phyloP scores from a whole-genome alignment of 495 filamentous ascomycete genomes.

The Penicillium lividum region DNA sequence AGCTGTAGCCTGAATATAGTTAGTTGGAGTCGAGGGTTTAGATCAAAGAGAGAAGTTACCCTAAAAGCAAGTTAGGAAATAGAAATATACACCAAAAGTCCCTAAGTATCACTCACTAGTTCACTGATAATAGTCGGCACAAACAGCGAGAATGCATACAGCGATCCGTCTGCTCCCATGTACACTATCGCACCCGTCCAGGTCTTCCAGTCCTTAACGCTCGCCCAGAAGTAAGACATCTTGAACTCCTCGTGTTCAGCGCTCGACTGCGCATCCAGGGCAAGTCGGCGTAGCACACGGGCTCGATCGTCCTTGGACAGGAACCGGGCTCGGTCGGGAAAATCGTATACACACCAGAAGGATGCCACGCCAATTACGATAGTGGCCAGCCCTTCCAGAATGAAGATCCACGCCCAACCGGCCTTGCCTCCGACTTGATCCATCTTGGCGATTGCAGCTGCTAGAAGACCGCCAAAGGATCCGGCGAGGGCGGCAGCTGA shows the following conservation, averaged over 20 bases:
- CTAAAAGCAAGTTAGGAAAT: conserved; percentile 32
- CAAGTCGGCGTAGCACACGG: conserved; percentile 73
- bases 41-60: conserved; percentile 13
- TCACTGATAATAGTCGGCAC: conserved; percentile 80
- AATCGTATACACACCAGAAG: conserved; percentile 88
- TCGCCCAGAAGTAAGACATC: conserved; percentile 71
- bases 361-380: conserved; percentile 70
- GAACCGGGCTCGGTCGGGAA: conserved; percentile 81
- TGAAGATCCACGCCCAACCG: conserved; percentile 88
- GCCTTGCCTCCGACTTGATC: conserved; percentile 62
- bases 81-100: conserved; percentile 20
- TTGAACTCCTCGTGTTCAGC: conserved; percentile 80
- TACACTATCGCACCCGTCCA: conserved; percentile 75
- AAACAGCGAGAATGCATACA: conserved; percentile 92
- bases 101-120: conserved; percentile 33
- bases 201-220: conserved; percentile 86
- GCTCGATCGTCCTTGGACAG: conserved; percentile 69
- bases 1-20: conserved; percentile 57
- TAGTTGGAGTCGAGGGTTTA: neutral
- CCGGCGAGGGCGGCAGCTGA: conserved; percentile 82
- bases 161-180: conserved; percentile 68
- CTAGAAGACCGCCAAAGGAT: conserved; percentile 69
- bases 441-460: conserved; percentile 57
- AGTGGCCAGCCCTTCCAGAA: conserved; percentile 70
- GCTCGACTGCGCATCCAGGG: conserved; percentile 72